Evolutionary conservation across 495 filamentous ascomycete genomes (phyloP).

Genomic region (Hypomontagnella monticulosa): DNA sequence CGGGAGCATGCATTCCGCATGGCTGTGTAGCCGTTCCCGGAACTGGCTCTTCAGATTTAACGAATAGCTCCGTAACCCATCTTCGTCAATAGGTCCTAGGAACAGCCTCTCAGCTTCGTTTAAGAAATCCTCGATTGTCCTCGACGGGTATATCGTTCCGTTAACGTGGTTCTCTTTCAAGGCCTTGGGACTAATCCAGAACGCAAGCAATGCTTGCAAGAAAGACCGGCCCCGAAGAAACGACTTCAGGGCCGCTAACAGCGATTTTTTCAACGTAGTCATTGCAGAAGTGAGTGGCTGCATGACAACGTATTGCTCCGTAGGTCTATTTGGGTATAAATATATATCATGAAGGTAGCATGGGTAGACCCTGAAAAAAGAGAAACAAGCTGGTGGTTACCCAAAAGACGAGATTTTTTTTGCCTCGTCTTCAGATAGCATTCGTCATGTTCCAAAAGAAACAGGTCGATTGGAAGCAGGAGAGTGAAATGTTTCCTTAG

Average conservation of each 20-base stretch:
- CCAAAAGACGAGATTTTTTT: slow-evolving; percentile 25
- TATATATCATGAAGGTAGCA: slow-evolving; percentile 44
- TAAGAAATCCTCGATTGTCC: slow-evolving; percentile 45
- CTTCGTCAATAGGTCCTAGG: slow-evolving; percentile 48
- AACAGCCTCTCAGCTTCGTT: slow-evolving; percentile 50
- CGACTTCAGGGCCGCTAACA: slow-evolving; percentile 58
- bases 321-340: slow-evolving; percentile 31
- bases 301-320: slow-evolving; percentile 52
- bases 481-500: slow-evolving; percentile 42
- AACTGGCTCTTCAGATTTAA: slow-evolving; percentile 59
- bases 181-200: slow-evolving; percentile 57
- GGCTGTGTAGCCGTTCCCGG: slow-evolving; percentile 54
- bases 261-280: slow-evolving; percentile 55
- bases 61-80: slow-evolving; percentile 52
- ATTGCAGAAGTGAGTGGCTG: slow-evolving; percentile 57
- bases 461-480: slow-evolving; percentile 36
- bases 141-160: slow-evolving; percentile 33
- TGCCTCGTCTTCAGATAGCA: slow-evolving; percentile 26
- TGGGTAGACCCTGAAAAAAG: slow-evolving; percentile 12
- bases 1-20: slow-evolving; percentile 64
- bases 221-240: slow-evolving; percentile 62
- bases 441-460: slow-evolving; percentile 45
- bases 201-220: slow-evolving; percentile 59
- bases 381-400: slow-evolving; percentile 26
- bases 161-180: slow-evolving; percentile 50